Conservation (phyloP, 2,329 filamentous ascomycete species). For the Colletotrichum chrysophilum region DNA sequence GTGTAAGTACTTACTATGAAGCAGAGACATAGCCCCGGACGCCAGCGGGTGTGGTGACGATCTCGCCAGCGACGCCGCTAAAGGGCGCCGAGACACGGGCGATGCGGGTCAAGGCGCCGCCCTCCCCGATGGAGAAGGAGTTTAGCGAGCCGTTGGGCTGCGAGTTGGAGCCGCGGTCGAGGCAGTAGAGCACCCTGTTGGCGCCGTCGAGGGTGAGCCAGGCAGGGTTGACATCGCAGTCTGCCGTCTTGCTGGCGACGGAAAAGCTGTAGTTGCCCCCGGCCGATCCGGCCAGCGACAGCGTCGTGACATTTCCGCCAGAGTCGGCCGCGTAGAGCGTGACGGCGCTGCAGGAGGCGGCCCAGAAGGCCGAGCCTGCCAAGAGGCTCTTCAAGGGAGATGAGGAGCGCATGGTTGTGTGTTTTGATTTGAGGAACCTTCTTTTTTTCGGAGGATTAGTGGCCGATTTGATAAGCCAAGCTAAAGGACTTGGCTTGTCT, state of each 20-base stretch:
- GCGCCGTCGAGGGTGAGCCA: conserved; percentile 21
- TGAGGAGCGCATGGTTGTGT: background rate
- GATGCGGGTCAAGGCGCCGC: conserved; percentile 20
- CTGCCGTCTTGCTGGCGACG: conserved; percentile 18
- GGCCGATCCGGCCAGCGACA: conserved; percentile 12
- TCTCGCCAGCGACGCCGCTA: conserved; percentile 24
- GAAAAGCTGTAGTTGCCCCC: conserved; percentile 16
- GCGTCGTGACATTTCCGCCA: conserved; percentile 23
- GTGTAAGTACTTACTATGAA: conserved; percentile 20
- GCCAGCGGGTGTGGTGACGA: conserved; percentile 21
- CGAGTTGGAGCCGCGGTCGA: conserved; percentile 16
- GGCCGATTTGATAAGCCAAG: background rate
- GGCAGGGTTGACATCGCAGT: conserved; percentile 19
- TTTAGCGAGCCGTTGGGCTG: conserved; percentile 16
- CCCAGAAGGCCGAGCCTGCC: conserved; percentile 1
- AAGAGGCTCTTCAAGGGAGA: conserved; percentile 1
- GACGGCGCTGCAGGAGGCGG: conserved; percentile 16
- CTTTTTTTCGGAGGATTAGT: background rate
- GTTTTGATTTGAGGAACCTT: background rate
- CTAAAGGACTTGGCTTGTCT: background rate
- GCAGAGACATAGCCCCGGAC: conserved; percentile 22
- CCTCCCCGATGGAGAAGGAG: conserved; percentile 22
- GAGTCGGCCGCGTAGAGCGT: conserved; percentile 23
- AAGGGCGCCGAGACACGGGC: conserved; percentile 17
- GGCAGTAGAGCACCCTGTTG: conserved; percentile 20